These are phyloP conservation scores for Cornus suecica DNA, from an alignment of 148 eudicot genomes.

Conservation along the genomic window DNA sequence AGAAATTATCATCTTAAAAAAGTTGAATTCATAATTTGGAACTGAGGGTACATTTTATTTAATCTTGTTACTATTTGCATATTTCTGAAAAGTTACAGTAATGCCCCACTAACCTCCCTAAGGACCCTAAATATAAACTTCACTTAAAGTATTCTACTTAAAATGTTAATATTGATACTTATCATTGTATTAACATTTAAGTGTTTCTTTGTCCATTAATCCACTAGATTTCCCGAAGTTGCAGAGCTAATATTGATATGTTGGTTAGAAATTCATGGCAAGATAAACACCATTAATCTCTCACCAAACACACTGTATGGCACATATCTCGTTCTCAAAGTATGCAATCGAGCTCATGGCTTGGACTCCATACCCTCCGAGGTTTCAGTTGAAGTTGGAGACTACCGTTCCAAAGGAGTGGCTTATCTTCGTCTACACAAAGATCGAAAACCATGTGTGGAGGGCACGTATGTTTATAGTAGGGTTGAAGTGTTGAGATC, in stretches of 20 bases:
- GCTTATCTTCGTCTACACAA: conserved; percentile 21
- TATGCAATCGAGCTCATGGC: conserved; percentile 51
- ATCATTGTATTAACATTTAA: no score
- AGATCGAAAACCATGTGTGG: conserved; percentile 12
- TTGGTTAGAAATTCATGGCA: conserved; percentile 62
- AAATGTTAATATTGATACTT: no score
- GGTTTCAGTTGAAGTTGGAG: conserved; percentile 36
- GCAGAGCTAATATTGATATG: conserved; percentile 48
- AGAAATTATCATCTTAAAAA: no score
- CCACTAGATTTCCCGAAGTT: conserved; percentile 42
- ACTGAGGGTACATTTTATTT: no score
- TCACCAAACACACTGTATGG: conserved; percentile 46
- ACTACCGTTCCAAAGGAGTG: conserved; percentile 20
- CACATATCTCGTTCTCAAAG: conserved; percentile 43
- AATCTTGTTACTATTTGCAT: no score
- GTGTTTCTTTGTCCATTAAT: no score
- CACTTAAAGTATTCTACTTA: no score
- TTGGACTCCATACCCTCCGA: conserved; percentile 47
- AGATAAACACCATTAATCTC: conserved; percentile 18
- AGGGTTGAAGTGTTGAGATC: conserved; percentile 21
- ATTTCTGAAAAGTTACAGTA: no score
- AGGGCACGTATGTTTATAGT: conserved; percentile 12
- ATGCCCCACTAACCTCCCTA: no score
- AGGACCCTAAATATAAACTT: no score
- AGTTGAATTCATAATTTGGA: no score